Evolutionary conservation across 169 alveolate species (phyloP), one percentile per base, ranked within the genome.

Genomic region (Besnoitia besnoiti): DNA sequence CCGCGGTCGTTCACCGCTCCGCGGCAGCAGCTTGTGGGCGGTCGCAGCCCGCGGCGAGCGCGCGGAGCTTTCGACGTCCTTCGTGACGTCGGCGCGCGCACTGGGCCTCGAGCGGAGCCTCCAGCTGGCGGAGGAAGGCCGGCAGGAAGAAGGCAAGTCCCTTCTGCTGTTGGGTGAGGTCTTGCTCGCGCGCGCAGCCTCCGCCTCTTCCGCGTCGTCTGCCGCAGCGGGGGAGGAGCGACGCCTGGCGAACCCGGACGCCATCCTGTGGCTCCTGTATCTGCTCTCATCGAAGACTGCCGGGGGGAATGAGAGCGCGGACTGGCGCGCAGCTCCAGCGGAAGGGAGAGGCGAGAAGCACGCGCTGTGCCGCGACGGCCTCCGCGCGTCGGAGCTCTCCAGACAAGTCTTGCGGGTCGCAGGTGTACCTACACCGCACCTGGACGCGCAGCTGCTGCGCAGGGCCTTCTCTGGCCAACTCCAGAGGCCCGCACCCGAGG

Each of bases 391-490:
- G 7, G 82, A 73, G 24, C 16, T 73, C 82, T 73, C 82, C 47
- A 73, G 82, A n/a, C 82, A 73, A 1, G 82, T 73, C 82, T n/a
- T 73, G 24, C 10, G 27, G 27, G 82, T 19, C 47, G 82, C 82
- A 0, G 39, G 39, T 21, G 47, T 73, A 37, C 46, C 10, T 73
- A 73, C 82, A 37, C 82, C 82, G 8, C 82, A 73, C 44, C 46
- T 73, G 27, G 82, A 73, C 44, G 47, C 39, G 82, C 39, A 42
- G 82, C 47, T 4, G 16, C 46, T 73, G 82, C 82, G 82, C 27
- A 1, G 12, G 67, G 12, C 67, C 67, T 55, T 55, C 67, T 1
- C 67, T 19, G 82, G 82, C 14, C 14, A 14, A 16, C 67, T 51
- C 67, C 67, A 24, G 82, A n/a, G n/a, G 42, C n/a, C n/a, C 14